These are phyloP conservation scores for Cercospora brassicicola DNA, from an alignment of 2,329 filamentous ascomycete genomes.

Conservation along the genomic window DNA sequence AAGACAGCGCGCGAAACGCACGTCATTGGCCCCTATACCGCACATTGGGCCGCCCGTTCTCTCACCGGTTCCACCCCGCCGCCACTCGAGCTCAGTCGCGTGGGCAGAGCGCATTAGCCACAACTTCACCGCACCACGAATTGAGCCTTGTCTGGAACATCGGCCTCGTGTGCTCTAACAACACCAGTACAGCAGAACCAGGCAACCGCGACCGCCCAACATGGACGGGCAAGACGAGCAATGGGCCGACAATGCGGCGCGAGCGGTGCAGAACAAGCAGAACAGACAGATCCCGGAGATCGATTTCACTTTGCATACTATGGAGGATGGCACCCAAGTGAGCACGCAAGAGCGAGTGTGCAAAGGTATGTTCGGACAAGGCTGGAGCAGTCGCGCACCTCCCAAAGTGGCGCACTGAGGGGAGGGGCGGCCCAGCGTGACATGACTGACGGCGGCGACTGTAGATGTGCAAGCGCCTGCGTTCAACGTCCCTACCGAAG, in stretches of 20 bases:
- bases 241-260: slow-evolving; percentile 80
- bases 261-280: slow-evolving; percentile 91
- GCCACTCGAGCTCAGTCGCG: slow-evolving; percentile 11
- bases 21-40: slow-evolving; percentile 7
- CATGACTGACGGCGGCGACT: slow-evolving; percentile 24
- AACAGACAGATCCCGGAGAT: slow-evolving; percentile 79
- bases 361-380: slow-evolving; percentile 68
- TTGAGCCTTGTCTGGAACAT: slow-evolving; percentile 1
- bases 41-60: slow-evolving; percentile 5
- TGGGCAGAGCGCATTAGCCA: slow-evolving; percentile 19
- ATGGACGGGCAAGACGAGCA: slow-evolving; percentile 44
- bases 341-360: slow-evolving; percentile 94
- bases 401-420: background rate
- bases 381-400: background rate
- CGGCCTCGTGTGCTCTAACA: background rate
- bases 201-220: slow-evolving; percentile 15
- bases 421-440: background rate
- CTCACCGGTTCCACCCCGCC: slow-evolving; percentile 16
- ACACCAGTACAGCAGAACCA: background rate
- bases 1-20: background rate
- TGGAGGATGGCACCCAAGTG: slow-evolving; percentile 96
- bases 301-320: slow-evolving; percentile 96
- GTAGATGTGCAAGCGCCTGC: slow-evolving; percentile 96
- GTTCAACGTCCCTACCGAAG: slow-evolving; percentile 85
- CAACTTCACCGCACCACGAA: slow-evolving; percentile 9